phyloP scores from a whole-genome alignment of 345 rosid genomes.

The Kandelia obovata region DNA sequence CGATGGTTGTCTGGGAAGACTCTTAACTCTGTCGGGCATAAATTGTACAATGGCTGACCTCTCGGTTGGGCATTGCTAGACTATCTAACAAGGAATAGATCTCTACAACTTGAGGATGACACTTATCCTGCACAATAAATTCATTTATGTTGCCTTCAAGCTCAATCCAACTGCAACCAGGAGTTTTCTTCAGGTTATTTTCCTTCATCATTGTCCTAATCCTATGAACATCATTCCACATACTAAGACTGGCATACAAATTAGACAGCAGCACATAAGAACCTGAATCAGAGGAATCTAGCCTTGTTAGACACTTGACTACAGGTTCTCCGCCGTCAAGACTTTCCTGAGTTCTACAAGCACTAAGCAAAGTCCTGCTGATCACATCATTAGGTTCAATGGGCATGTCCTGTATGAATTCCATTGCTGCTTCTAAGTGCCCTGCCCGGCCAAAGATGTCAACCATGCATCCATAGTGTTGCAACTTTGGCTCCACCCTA shows the following conservation, averaged over 20 bases:
- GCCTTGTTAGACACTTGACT: conserved; percentile 28
- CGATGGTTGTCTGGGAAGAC: background rate
- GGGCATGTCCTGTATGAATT: conserved; percentile 43
- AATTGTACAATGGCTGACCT: conserved; percentile 19
- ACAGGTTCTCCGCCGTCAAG: conserved; percentile 25
- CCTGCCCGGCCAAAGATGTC: conserved; percentile 51
- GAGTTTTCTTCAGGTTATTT: conserved; percentile 32
- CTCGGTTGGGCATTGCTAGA: conserved; percentile 9
- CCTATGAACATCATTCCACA: conserved; percentile 34
- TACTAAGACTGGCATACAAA: conserved; percentile 39
- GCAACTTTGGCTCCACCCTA: conserved; percentile 36
- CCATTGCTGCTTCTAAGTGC: conserved; percentile 32
- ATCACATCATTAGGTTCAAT: conserved; percentile 43
- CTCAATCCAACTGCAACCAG: conserved; percentile 50
- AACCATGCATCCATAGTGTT: conserved; percentile 55
- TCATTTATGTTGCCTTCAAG: conserved; percentile 39
- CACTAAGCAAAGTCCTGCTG: conserved; percentile 40
- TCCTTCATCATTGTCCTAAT: conserved; percentile 42
- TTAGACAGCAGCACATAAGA: conserved; percentile 43
- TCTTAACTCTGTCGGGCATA: too few relatives aligned
- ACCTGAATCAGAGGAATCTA: conserved; percentile 30
- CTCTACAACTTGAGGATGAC: conserved; percentile 34
- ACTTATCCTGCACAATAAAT: conserved; percentile 36
- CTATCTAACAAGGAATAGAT: conserved; percentile 28
- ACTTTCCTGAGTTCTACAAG: conserved; percentile 33